Base-by-base conservation (phyloP, 306 rosid species). In the Urtica urens region DNA sequence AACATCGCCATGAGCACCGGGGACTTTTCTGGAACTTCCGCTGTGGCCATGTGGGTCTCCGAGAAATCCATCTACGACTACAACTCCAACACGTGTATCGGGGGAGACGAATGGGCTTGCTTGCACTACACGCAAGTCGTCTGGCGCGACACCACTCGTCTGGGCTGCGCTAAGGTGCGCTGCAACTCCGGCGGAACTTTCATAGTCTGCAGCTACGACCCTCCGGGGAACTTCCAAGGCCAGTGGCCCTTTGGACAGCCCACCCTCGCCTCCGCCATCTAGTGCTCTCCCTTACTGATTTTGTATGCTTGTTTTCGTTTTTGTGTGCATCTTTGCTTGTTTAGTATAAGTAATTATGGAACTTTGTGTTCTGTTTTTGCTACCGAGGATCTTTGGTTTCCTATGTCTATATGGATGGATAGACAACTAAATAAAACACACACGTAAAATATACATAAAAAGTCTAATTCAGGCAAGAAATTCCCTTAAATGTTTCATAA, bases 51-150 rank as follows among this genome's bases (percentile, higher is more conserved):
- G 65, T 81, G 84, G 84, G 67, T 66, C 7, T 16, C 0, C 0
- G 77, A 77, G 66, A 68, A 63, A 37, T 15, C 59, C 0, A 1
- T 51, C 12, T 81, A 68, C 14, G 48, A 68, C 5, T 57, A 77
- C 53, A 52, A 25, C 16, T 51, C 38, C 3, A 80, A 80, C 57
- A 13, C 48, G 0, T 80, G 80, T 14, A 30, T 9, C 1, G 54
- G 21, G 0, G 76, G 25, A 2, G 25, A 48, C 37, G 37, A 35
- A 1, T 15, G 67, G 0, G 23, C 39, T 33, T 80, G 80, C 44
- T 9, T 38, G 1, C 74, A 70, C 44, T 80, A 72, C n/a, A 70
- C 80, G 5, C 83, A 72, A 6, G 69, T 80, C 17, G 71, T 80
- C 1, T 80, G 83, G 83, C 49, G 42, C 4, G 38, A 21, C 13